Evolutionary conservation across 1,139 yeast genomes (phyloP), one percentile per base, ranked within the genome.

Genomic region (Debaryomycetaceae sp.): DNA sequence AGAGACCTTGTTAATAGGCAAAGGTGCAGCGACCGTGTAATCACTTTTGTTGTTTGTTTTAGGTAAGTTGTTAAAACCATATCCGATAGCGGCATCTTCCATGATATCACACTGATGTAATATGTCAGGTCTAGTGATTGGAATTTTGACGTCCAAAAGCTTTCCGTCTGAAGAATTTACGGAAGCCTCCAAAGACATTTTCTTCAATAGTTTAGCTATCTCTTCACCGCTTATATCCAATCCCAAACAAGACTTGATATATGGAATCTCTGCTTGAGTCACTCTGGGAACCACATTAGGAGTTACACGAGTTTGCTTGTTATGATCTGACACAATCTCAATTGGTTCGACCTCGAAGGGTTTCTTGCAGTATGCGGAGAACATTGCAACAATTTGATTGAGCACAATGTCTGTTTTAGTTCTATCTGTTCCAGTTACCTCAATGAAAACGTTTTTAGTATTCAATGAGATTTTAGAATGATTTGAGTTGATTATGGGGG

Each of bases 1-100:
- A 41, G 95, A 79, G 42, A 95, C 80, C 66, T 88, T 89, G 74
- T 93, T 93, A 60, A 95, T 79, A 47, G 96, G 96, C 62, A 91
- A 80, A 41, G 98, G 90, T 46, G 87, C 76, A 14, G 96, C 96
- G 52, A 88, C 85, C 47, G 90, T 81, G 42, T 91, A 83, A 39
- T 87, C 85, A 46, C 91, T 77, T 54, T 83, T 74, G 49, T 96
- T 95, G 63, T 86, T 86, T 45, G 96, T 84, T 68, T 85, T 88
- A 51, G 78, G 78, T 61, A 95, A 78, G 65, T 88, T 89, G 70
- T 91, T 87, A 76, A 85, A 95, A 48, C 99, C 99, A 63, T 90
- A 95, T 34, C 90, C 96, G 62, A 95, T 86, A 43, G 97, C 99
- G 40, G 91, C 97, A 66, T 95, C 99, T 69, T 95, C 99, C 96